A percentile compares a stretch with the other conserved stretches of the same genome.
These are phyloP conservation scores for Quaeritorhiza haematococci DNA, from an alignment of 371 early-diverging fungal genomes.

Conservation along the genomic window DNA sequence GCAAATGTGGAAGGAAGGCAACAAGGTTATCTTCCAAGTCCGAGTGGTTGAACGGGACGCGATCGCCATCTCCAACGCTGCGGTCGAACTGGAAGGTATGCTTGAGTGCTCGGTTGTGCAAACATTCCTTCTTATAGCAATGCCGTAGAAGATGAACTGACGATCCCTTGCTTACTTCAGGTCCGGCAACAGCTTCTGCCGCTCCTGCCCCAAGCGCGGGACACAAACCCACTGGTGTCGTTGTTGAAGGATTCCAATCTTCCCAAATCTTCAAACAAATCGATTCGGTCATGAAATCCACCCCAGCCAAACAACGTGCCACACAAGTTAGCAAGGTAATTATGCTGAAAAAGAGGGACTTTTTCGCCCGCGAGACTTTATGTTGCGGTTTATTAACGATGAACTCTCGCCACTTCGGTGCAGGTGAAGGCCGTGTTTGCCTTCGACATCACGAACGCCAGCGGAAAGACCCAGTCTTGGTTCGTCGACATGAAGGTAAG, in stretches of 20 bases:
- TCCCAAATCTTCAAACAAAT: conserved; percentile 27
- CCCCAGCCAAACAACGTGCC: conserved; percentile 14
- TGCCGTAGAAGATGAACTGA: no score
- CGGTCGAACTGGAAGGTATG: conserved; percentile 61
- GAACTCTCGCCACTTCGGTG: background rate
- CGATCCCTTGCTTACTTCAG: conserved; percentile 6
- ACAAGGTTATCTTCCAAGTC: conserved; percentile 85
- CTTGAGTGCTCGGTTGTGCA: no score
- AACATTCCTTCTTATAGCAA: no score
- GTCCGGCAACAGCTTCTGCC: conserved; percentile 6
- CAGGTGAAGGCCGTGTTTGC: conserved; percentile 25
- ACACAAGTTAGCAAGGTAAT: no score
- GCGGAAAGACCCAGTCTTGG: conserved; percentile 20
- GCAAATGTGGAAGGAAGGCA: conserved; percentile 89
- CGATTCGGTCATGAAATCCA: conserved; percentile 14
- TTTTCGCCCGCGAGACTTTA: background rate
- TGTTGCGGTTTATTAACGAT: no score
- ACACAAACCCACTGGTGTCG: no score
- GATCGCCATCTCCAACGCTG: conserved; percentile 79
- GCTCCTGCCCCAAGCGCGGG: conserved; percentile 11
- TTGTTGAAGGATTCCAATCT: conserved; percentile 30
- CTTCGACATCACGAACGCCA: conserved; percentile 30
- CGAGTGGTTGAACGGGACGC: conserved; percentile 87
- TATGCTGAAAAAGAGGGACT: conserved; percentile 18
- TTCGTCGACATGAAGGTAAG: conserved; percentile 41